Evolutionary conservation across 306 rosid species (phyloP).

Genomic region (Begonia peltatifolia): DNA sequence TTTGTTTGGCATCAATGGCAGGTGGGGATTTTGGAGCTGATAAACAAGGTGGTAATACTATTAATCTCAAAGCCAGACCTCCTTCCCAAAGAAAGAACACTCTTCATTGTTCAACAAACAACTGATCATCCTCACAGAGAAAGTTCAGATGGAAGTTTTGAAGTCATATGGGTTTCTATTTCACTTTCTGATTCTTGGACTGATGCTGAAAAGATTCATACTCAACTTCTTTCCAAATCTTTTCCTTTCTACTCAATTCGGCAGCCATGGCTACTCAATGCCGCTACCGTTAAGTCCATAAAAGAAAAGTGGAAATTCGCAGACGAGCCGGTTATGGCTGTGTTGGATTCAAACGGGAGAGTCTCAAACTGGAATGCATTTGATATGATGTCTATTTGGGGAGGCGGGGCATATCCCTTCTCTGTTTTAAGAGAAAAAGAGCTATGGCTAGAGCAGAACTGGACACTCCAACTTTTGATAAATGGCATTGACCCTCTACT

Average conservation of each 20-base stretch:
- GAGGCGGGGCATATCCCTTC: conserved; percentile 35
- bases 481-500: conserved; percentile 27
- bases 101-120: conserved; percentile 48
- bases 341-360: conserved; percentile 40
- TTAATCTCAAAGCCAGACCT: conserved; percentile 39
- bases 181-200: conserved; percentile 41
- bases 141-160: conserved; percentile 16
- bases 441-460: conserved; percentile 35
- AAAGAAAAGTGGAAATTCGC: conserved; percentile 33
- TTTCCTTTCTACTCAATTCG: conserved; percentile 42
- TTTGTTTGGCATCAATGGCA: conserved; percentile 15
- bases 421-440: conserved; percentile 33
- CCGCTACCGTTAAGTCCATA: conserved; percentile 25
- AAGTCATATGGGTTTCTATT: conserved; percentile 53
- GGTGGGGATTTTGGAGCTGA: conserved; percentile 37
- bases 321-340: conserved; percentile 31
- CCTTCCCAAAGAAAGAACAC: conserved; percentile 19
- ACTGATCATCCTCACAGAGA: conserved; percentile 29
- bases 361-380: conserved; percentile 33
- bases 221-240: conserved; percentile 22
- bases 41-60: conserved; percentile 32
- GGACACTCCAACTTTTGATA: conserved; percentile 34
- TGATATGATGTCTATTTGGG: conserved; percentile 44
- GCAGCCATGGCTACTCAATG: conserved; percentile 34
- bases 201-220: conserved; percentile 27